Evolutionary conservation across 2,329 filamentous ascomycete genomes (phyloP).

Genomic region (Pyrenophora seminiperda): DNA sequence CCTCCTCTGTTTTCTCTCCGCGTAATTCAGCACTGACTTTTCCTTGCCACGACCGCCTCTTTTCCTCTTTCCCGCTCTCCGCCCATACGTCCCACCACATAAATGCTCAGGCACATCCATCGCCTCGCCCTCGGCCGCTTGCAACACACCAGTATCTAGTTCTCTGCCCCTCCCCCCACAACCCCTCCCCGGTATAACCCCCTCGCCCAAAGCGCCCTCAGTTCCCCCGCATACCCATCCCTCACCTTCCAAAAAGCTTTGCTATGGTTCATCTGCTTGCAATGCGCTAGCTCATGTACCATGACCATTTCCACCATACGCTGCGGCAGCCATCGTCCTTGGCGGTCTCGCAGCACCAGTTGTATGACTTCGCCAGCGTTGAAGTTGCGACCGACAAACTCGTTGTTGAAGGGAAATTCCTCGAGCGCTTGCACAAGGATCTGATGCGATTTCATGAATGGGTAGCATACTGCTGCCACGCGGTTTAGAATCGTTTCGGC

Average conservation of each 20-base stretch:
- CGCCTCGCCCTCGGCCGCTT: conserved; percentile 29
- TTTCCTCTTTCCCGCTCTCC: conserved; percentile 60
- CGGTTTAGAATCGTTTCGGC: conserved; percentile 46
- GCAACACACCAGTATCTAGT: conserved; percentile 55
- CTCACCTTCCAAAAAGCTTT: conserved; percentile 80
- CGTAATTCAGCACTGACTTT: conserved; percentile 63
- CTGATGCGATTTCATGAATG: conserved; percentile 58
- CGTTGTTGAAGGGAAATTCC: conserved; percentile 78
- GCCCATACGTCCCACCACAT: conserved; percentile 78
- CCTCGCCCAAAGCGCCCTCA: conserved; percentile 71
- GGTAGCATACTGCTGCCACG: conserved; percentile 71
- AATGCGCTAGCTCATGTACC: conserved; percentile 90
- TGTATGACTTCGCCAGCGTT: conserved; percentile 88
- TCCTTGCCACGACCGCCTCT: conserved; percentile 45
- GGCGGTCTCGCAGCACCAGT: conserved; percentile 73
- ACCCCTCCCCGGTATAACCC: conserved; percentile 80
- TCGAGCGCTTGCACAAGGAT: conserved; percentile 65
- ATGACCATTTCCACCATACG: conserved; percentile 90
- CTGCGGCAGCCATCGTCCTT: conserved; percentile 75
- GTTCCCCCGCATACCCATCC: conserved; percentile 72
- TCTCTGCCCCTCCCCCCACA: conserved; percentile 79
- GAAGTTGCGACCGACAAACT: conserved; percentile 89
- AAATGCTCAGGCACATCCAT: conserved; percentile 61
- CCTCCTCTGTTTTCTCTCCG: conserved; percentile 72
- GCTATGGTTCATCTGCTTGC: conserved; percentile 90